Evolutionary conservation across 129 eudicot genomes (phyloP), one percentile per base, ranked within the genome.

Genomic region (Chrysanthemum lavandulifolium): DNA sequence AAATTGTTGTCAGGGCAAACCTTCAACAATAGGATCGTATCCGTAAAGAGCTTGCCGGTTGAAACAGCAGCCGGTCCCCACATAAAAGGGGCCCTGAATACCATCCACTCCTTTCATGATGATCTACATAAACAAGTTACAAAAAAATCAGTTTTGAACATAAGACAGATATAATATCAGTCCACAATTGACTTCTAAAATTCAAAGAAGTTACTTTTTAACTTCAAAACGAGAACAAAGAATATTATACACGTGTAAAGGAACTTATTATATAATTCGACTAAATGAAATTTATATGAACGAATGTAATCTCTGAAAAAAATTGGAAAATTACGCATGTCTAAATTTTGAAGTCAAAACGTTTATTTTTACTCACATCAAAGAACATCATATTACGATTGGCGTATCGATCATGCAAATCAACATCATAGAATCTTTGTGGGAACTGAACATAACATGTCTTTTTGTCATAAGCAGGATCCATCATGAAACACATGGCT

Each of bases 1-100:
- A 69, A 29, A 60, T 9, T 36, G 45, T 36, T 36, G 45, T 36
- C 0, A 36, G 45, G 45, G 3, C 25, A 63, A 83, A 74, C 97
- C 97, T 81, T 90, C 95, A 49, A 81, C 85, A 6, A 91, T 83
- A 1, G 97, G 97, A 74, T 91, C 92, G 61, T 86, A 91, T 59
- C 97, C 97, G 43, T 91, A 91, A 23, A 91, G 75, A 58, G 97
- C 97, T 82, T 84, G 95, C 68, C 97, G 81, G 48, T 88, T 88
- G 80, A 91, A 91, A 76, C 95, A 88, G 66, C 97, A 91, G 48
- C 97, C 97, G n/a, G 97, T 91, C 43, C 97, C 97, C 85, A 91
- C 97, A 60, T 91, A 91, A 43, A 91, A 92, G 2, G 97, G 97
- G 25, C 97, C 97, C 81, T 91, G 97, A 69, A 91, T 85, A 18